phyloP scores from a whole-genome alignment of 2,329 filamentous ascomycete species.

The Neopestalotiopsis clavispora region DNA sequence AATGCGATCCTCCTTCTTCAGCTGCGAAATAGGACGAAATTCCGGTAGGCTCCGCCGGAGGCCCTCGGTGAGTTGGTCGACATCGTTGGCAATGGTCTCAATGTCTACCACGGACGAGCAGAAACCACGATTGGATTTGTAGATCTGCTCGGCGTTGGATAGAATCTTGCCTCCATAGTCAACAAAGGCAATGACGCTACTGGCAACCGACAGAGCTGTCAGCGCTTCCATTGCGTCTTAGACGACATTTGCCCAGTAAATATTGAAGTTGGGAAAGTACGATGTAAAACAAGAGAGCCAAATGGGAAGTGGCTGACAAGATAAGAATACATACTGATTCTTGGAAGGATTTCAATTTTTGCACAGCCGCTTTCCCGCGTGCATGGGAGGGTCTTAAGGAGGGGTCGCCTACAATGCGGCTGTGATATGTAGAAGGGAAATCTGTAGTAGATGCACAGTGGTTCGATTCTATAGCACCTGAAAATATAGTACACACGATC shows the following conservation, averaged over 20 bases:
- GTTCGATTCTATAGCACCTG: no score
- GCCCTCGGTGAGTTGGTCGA: neutral
- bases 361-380: no score
- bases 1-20: neutral
- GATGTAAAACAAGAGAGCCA: neutral
- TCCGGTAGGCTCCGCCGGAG: neutral
- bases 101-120: neutral
- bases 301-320: no score
- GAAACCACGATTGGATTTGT: neutral
- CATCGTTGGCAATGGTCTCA: neutral
- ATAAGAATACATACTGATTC: no score
- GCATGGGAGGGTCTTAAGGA: no score
- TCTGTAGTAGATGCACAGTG: no score
- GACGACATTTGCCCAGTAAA: neutral
- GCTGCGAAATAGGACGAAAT: neutral
- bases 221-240: neutral
- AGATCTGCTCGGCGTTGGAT: neutral
- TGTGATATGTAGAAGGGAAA: no score
- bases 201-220: conserved; percentile 6
- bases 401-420: no score
- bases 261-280: neutral
- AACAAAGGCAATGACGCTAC: conserved; percentile 5
- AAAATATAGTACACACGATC: no score
- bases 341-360: no score
- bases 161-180: conserved; percentile 3